Evolutionary conservation across 2,329 filamentous ascomycete genomes (phyloP).

Genomic region (Hypomyces rosellus): DNA sequence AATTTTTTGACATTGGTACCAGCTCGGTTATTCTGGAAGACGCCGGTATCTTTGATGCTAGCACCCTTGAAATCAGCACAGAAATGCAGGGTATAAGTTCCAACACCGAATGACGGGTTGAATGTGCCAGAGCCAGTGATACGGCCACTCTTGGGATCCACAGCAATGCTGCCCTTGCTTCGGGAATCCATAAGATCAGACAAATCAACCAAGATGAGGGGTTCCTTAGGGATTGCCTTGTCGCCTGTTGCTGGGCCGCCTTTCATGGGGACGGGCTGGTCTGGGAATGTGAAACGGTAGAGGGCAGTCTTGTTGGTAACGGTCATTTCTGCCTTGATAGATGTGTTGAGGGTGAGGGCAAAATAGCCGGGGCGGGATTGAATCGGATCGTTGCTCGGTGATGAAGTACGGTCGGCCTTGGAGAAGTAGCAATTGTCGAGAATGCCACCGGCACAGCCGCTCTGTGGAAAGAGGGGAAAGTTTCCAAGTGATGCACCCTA

Average conservation of each 20-base stretch:
- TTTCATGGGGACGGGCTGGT: conserved; percentile 18
- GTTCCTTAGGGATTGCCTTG: conserved; percentile 22
- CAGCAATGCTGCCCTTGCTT: conserved; percentile 16
- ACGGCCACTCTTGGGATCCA: conserved; percentile 41
- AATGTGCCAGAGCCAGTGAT: conserved; percentile 54
- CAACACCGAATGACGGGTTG: conserved; percentile 54
- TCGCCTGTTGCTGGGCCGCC: conserved; percentile 1
- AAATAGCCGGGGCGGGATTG: conserved; percentile 56
- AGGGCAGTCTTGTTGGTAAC: conserved; percentile 52
- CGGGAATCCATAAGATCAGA: conserved; percentile 42
- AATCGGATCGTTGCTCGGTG: conserved; percentile 43
- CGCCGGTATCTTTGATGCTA: conserved; percentile 47
- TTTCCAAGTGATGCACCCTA: conserved; percentile 42
- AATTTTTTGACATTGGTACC: conserved; percentile 37
- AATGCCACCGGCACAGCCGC: conserved; percentile 38
- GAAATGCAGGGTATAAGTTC: conserved; percentile 50
- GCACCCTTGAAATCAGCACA: conserved; percentile 54
- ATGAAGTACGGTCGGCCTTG: conserved; percentile 38
- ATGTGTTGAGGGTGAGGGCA: conserved; percentile 47
- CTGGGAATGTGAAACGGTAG: conserved; percentile 53
- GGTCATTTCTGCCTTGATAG: conserved; percentile 55
- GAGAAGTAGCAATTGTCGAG: conserved; percentile 45
- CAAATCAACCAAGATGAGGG: conserved; percentile 53
- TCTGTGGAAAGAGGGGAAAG: conserved; percentile 46
- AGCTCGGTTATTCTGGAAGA: conserved; percentile 49